Percentiles rank a stretch among this genome's conserved stretches.
phyloP scores from a whole-genome alignment of 1,284 basidiomycete species.

The Boletus calvinii region DNA sequence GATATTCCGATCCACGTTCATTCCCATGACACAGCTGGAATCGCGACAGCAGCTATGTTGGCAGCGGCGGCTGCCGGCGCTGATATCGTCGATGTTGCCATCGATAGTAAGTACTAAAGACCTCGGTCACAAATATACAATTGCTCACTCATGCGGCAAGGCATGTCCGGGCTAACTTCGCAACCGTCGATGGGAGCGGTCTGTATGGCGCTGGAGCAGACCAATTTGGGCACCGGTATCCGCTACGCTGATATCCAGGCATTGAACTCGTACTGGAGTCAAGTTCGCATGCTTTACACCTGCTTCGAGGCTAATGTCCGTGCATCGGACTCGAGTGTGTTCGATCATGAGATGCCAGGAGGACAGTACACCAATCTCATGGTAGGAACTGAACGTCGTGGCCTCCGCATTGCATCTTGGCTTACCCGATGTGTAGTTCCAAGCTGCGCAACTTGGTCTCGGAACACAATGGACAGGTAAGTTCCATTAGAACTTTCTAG shows the following conservation, averaged over 20 bases:
- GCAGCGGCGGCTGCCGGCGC: slow-evolving; percentile 95
- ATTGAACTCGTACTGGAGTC: slow-evolving; percentile 97
- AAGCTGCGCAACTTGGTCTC: slow-evolving; percentile 95
- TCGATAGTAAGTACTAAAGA: slow-evolving; percentile 73
- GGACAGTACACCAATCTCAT: slow-evolving; percentile 96
- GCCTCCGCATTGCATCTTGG: slow-evolving; percentile 7
- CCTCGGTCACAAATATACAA: neutral
- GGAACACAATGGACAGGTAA: slow-evolving; percentile 93
- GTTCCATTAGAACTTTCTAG: slow-evolving; percentile 14
- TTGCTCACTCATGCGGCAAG: slow-evolving; percentile 39
- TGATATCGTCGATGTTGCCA: slow-evolving; percentile 97
- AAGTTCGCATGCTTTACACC: slow-evolving; percentile 92
- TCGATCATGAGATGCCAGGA: slow-evolving; percentile 99
- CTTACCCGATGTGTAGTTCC: slow-evolving; percentile 68
- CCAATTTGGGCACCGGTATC: slow-evolving; percentile 92
- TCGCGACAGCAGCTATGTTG: slow-evolving; percentile 95
- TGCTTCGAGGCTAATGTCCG: slow-evolving; percentile 99
- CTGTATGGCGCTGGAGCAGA: slow-evolving; percentile 94
- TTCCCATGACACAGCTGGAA: slow-evolving; percentile 99
- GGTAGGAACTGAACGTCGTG: slow-evolving; percentile 45
- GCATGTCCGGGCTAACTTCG: slow-evolving; percentile 98
- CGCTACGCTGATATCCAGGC: slow-evolving; percentile 97
- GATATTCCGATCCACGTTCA: slow-evolving; percentile 99
- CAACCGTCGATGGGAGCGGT: slow-evolving; percentile 99
- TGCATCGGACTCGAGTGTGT: slow-evolving; percentile 95